Base-by-base conservation (phyloP, 2,329 filamentous ascomycete genomes). In the Penicillium sp. region DNA sequence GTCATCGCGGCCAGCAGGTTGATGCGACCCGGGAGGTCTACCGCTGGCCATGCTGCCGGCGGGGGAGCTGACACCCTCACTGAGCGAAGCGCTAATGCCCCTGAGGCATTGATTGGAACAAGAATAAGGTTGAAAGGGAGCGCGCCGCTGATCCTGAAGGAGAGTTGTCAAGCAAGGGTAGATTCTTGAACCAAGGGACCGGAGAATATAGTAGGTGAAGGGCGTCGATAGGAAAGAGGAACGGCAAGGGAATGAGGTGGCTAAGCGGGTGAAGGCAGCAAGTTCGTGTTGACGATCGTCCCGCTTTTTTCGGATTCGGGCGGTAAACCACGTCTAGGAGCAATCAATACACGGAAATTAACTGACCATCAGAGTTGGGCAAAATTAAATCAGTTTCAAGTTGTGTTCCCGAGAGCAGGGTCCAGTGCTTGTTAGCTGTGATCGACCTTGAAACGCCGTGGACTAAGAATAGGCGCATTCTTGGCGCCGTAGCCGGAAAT, bases 1-100 rank as follows among this genome's bases (percentile, higher is more conserved):
- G 58, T 73, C 71, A 66, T 72, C 70, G 67, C 74, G 71, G 69
- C 68, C 68, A 69, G 70, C 65, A 63, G 69, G 60, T 63, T 74
- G 69, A 69, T 75, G 74, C 70, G 73, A 73, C 70, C 76, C 77
- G 66, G 77, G 76, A 67, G 80, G 80, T 76, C 81, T 79, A 70
- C 80, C 80, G 66, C 72, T 74, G 71, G 72, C 71, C 74, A 76
- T 76, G 69, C 66, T 71, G 66, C 61, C 65, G 59, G 60, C 58
- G 63, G 52, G 65, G 63, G 66, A 68, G 64, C 64, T 64, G 59
- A 67, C 65, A 71, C 65, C 68, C 65, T 69, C 62, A 70, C 53
- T 64, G 56, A 51, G 46, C 45, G 54, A 54, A 49, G 54, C 54
- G 48, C 49, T 58, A 56, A 60, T 62, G 64, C 62, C 67, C 66